phyloP scores from a whole-genome alignment of 345 rosid species.

The Gynandropsis gynandra region DNA sequence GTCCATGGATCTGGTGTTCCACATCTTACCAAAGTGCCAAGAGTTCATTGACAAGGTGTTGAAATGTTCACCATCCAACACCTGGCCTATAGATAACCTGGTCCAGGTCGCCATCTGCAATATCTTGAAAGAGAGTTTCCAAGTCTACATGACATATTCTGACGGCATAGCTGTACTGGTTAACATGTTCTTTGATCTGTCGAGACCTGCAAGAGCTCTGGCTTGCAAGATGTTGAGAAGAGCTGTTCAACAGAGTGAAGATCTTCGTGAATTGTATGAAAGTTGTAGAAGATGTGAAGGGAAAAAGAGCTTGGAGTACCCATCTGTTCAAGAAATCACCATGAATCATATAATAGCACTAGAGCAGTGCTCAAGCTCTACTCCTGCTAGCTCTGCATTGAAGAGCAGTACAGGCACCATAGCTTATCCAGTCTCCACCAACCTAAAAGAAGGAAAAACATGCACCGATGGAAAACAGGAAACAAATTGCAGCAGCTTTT shows the following conservation, averaged over 20 bases:
- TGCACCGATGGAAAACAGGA: conserved; percentile 18
- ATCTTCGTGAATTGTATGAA: conserved; percentile 45
- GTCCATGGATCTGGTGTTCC: conserved; percentile 47
- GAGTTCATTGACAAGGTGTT: conserved; percentile 52
- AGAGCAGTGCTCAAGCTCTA: conserved; percentile 37
- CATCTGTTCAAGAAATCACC: conserved; percentile 49
- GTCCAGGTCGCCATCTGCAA: conserved; percentile 54
- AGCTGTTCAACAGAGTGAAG: conserved; percentile 49
- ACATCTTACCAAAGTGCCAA: conserved; percentile 62
- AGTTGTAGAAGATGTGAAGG: conserved; percentile 40
- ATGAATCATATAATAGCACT: conserved; percentile 55
- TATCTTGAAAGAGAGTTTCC: conserved; percentile 84
- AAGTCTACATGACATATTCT: conserved; percentile 44
- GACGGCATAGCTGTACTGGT: conserved; percentile 48
- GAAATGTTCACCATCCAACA: conserved; percentile 38
- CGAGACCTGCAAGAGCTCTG: conserved; percentile 50
- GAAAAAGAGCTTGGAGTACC: conserved; percentile 57
- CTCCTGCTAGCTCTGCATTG: conserved; percentile 8
- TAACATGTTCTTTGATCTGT: conserved; percentile 54
- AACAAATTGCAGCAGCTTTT: conserved; percentile 2
- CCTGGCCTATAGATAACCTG: conserved; percentile 27
- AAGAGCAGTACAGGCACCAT: conserved; percentile 16
- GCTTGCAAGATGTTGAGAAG: conserved; percentile 60
- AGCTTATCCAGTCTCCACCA: conserved; percentile 20
- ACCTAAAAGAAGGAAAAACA: conserved; percentile 10